Conservation (phyloP, 2,329 filamentous ascomycete genomes). For the Trichoderma simmonsii region DNA sequence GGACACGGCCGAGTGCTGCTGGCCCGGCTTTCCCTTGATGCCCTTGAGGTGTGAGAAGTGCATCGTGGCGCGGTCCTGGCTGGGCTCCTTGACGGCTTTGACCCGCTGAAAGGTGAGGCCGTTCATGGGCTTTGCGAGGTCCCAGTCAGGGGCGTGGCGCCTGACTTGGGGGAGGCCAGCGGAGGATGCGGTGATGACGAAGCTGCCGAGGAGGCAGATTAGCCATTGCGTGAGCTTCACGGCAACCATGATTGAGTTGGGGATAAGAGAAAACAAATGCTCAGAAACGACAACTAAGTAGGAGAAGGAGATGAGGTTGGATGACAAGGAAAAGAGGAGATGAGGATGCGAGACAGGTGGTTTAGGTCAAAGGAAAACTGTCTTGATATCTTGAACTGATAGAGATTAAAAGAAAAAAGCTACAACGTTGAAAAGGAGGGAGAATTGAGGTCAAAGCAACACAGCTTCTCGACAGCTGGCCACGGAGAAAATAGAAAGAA, state of each 20-base stretch:
- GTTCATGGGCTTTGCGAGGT: conserved; percentile 36
- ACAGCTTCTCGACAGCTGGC: not conserved
- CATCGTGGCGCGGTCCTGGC: conserved; percentile 29
- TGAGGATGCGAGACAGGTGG: not conserved
- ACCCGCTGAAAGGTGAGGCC: conserved; percentile 38
- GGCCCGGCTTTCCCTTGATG: conserved; percentile 26
- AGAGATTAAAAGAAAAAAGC: not conserved
- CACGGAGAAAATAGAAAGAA: not conserved
- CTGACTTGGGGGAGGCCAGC: conserved; percentile 5
- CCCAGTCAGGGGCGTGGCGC: conserved; percentile 26
- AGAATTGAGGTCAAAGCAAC: not conserved
- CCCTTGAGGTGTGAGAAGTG: conserved; percentile 35
- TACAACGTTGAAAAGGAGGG: not conserved
- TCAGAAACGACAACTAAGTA: not conserved
- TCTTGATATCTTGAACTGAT: not conserved
- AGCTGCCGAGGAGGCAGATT: conserved; percentile 17
- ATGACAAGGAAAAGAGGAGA: not conserved
- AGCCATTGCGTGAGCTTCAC: not conserved
- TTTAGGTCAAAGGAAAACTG: not conserved
- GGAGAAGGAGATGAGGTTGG: not conserved
- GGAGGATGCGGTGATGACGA: not conserved
- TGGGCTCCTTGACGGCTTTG: conserved; percentile 28
- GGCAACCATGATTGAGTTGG: not conserved
- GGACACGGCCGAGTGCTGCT: conserved; percentile 29
- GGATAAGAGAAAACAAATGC: not conserved